These are phyloP conservation scores for Microcos paniculata DNA, from an alignment of 345 rosid species.

Conservation along the genomic window DNA sequence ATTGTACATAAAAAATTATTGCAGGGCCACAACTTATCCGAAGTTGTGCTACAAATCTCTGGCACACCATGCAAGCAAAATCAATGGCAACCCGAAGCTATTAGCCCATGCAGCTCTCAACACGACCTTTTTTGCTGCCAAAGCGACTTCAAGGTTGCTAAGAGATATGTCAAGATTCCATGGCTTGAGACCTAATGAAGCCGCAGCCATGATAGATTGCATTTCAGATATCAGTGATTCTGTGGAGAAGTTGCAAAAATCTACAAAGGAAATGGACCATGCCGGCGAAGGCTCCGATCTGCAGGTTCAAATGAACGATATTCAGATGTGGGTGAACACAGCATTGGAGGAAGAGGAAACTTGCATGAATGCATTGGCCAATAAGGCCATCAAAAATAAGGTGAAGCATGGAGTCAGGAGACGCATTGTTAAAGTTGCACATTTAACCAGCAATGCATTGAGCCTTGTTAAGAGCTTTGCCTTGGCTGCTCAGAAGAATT, in stretches of 20 bases:
- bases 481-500: constrained; percentile 20
- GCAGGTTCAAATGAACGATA: constrained; percentile 25
- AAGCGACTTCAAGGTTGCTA: constrained; percentile 25
- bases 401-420: constrained; percentile 36
- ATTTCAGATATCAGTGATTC: constrained; percentile 31
- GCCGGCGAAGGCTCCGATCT: constrained; percentile 21
- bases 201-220: constrained; percentile 36
- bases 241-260: constrained; percentile 20
- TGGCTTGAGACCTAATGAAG: constrained; percentile 25
- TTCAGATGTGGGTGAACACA: constrained; percentile 63
- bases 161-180: constrained; percentile 13
- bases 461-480: constrained; percentile 51
- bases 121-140: constrained; percentile 23
- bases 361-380: constrained; percentile 41
- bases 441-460: constrained; percentile 60
- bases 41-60: constrained; percentile 39
- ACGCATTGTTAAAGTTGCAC: constrained; percentile 40
- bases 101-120: constrained; percentile 33
- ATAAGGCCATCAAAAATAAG: constrained; percentile 5
- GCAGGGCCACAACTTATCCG: constrained; percentile 36
- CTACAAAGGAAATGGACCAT: constrained; percentile 25
- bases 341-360: constrained; percentile 57
- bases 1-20: constrained; percentile 31
- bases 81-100: constrained; percentile 35
- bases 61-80: constrained; percentile 27